Evolutionary conservation across 2,329 filamentous ascomycete species (phyloP).

Genomic region (Pyrenophora tritici-repentis): DNA sequence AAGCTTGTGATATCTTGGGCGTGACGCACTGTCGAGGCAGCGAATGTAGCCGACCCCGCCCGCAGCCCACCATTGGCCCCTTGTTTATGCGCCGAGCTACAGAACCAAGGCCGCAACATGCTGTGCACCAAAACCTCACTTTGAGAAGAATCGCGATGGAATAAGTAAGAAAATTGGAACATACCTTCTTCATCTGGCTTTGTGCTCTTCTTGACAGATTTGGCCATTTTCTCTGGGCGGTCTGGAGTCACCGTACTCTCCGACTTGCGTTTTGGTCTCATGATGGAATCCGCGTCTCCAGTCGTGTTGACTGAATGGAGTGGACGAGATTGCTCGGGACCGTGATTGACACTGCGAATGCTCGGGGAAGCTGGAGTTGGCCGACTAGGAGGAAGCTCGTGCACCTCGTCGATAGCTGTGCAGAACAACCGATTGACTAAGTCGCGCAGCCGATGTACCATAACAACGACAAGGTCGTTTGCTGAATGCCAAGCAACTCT

Average conservation of each 20-base stretch:
- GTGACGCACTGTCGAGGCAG: slow-evolving; percentile 29
- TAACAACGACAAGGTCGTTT: slow-evolving; percentile 9
- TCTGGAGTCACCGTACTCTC: not conserved
- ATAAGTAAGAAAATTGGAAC: not conserved
- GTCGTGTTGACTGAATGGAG: slow-evolving; percentile 1
- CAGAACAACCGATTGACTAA: slow-evolving; percentile 4
- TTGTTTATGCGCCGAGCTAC: slow-evolving; percentile 8
- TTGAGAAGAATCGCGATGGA: not conserved
- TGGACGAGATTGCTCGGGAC: not conserved
- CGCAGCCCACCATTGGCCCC: slow-evolving; percentile 22
- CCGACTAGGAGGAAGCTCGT: slow-evolving; percentile 8
- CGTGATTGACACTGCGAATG: not conserved
- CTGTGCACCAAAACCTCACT: not conserved
- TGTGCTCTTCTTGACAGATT: slow-evolving; percentile 4
- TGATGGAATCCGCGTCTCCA: not conserved
- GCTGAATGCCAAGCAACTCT: slow-evolving; percentile 3
- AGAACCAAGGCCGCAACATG: slow-evolving; percentile 15
- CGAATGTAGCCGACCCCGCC: slow-evolving; percentile 22
- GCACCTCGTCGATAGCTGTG: slow-evolving; percentile 13
- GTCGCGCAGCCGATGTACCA: slow-evolving; percentile 2
- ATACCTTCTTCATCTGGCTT: slow-evolving; percentile 3
- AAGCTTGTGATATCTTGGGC: slow-evolving; percentile 14
- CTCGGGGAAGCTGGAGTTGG: not conserved
- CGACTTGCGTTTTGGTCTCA: slow-evolving; percentile 20
- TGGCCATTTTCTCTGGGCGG: slow-evolving; percentile 8